A percentile compares a stretch with the other conserved stretches of the same genome.
Evolutionary conservation across 495 filamentous ascomycete genomes (phyloP).

Genomic region (Neurospora pannonica): DNA sequence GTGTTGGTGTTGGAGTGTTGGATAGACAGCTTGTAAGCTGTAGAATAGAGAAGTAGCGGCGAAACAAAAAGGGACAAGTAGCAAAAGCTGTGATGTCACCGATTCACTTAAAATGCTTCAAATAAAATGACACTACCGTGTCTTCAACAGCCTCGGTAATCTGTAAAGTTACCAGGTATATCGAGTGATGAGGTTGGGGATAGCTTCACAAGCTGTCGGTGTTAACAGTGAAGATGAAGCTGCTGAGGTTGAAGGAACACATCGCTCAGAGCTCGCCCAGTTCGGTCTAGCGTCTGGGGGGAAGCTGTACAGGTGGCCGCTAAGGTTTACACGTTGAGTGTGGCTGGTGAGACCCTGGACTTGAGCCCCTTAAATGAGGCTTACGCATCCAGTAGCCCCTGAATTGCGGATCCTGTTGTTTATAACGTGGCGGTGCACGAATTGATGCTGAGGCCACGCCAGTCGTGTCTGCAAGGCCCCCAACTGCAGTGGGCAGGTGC

Average conservation of each 20-base stretch:
- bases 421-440: neutral
- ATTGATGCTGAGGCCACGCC: neutral
- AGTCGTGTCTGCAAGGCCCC: neutral
- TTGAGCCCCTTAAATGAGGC: neutral
- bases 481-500: neutral
- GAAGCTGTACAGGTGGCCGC: slow-evolving; percentile 3
- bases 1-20: neutral
- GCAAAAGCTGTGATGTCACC: neutral
- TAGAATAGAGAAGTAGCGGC: too few relatives aligned
- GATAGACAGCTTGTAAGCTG: too few relatives aligned
- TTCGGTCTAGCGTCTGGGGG: slow-evolving; percentile 7
- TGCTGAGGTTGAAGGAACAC: neutral
- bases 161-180: neutral
- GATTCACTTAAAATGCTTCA: neutral
- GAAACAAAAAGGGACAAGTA: neutral
- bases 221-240: neutral
- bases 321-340: neutral
- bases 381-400: neutral
- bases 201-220: neutral
- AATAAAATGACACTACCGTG: neutral
- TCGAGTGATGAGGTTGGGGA: neutral
- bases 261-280: slow-evolving; percentile 7
- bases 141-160: neutral
- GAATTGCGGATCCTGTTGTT: neutral
- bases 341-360: neutral